These are phyloP conservation scores for Aspergillus melleus DNA, from an alignment of 2,329 filamentous ascomycete genomes.

Conservation along the genomic window DNA sequence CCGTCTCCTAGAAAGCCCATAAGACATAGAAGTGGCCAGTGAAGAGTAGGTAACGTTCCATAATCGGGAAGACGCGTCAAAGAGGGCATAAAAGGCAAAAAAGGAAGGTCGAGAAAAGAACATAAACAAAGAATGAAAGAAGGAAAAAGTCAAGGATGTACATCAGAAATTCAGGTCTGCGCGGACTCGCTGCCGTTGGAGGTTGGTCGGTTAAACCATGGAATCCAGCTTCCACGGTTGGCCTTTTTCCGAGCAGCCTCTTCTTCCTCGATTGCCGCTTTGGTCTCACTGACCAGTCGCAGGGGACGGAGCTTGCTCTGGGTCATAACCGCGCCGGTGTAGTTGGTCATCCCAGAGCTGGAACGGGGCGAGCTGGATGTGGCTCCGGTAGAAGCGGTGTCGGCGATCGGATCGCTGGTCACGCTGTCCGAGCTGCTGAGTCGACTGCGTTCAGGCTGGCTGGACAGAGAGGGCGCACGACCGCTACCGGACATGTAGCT, in stretches of 20 bases:
- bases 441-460: slow-evolving; percentile 50
- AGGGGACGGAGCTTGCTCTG: slow-evolving; percentile 80
- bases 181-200: slow-evolving; percentile 23
- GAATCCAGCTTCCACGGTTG: slow-evolving; percentile 49
- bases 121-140: slow-evolving; percentile 7
- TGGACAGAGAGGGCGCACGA: slow-evolving; percentile 54
- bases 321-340: slow-evolving; percentile 63
- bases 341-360: slow-evolving; percentile 66
- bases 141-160: background rate
- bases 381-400: slow-evolving; percentile 45
- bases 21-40: background rate
- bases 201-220: slow-evolving; percentile 46
- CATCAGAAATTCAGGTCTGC: slow-evolving; percentile 9
- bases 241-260: slow-evolving; percentile 48
- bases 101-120: slow-evolving; percentile 6
- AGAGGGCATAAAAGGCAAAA: slow-evolving; percentile 4
- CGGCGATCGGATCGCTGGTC: slow-evolving; percentile 49
- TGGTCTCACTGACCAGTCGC: slow-evolving; percentile 65
- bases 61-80: background rate
- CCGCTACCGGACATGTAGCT: slow-evolving; percentile 55
- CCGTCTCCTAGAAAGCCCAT: slow-evolving; percentile 11
- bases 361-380: slow-evolving; percentile 61
- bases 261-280: slow-evolving; percentile 35
- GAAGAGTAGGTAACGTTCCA: slow-evolving; percentile 1
- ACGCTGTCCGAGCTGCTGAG: slow-evolving; percentile 67